Percentiles rank a stretch among this genome's conserved stretches.
Evolutionary conservation across 2,329 filamentous ascomycete species (phyloP).

Genomic region (Amphichorda felina): DNA sequence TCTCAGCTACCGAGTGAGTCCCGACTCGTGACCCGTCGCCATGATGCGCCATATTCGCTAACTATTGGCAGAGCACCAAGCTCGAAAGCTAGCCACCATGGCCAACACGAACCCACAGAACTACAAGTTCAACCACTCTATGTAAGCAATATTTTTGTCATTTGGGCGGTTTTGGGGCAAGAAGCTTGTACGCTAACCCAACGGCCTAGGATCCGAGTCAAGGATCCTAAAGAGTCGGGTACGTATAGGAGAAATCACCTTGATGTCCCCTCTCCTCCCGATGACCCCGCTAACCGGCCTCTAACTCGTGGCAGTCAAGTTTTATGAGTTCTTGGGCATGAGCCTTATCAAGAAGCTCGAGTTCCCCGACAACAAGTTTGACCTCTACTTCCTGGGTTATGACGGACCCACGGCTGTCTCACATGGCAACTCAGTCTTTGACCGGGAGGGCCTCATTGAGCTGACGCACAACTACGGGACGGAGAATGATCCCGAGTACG

Average conservation of each 20-base stretch:
- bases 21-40: neutral
- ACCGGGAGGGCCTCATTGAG: conserved; percentile 84
- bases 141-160: conserved; percentile 36
- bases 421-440: conserved; percentile 57
- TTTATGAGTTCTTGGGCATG: conserved; percentile 89
- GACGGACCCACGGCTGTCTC: conserved; percentile 67
- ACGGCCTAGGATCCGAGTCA: conserved; percentile 70
- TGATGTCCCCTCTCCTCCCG: conserved; percentile 5
- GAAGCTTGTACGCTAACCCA: neutral
- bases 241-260: conserved; percentile 14
- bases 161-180: too few relatives aligned
- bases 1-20: neutral
- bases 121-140: conserved; percentile 85
- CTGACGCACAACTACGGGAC: conserved; percentile 80
- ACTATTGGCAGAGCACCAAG: too few relatives aligned
- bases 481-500: conserved; percentile 71
- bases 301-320: conserved; percentile 50
- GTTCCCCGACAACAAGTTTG: conserved; percentile 82
- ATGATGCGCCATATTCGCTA: too few relatives aligned
- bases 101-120: conserved; percentile 56
- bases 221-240: conserved; percentile 78
- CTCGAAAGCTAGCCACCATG: conserved; percentile 26
- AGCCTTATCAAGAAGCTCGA: conserved; percentile 69
- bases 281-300: conserved; percentile 3
- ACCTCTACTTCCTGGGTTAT: conserved; percentile 91